A percentile compares a stretch with the other conserved stretches of the same genome.
phyloP scores from a whole-genome alignment of 768 basidiomycete species.

The Leccinellum luteum region DNA sequence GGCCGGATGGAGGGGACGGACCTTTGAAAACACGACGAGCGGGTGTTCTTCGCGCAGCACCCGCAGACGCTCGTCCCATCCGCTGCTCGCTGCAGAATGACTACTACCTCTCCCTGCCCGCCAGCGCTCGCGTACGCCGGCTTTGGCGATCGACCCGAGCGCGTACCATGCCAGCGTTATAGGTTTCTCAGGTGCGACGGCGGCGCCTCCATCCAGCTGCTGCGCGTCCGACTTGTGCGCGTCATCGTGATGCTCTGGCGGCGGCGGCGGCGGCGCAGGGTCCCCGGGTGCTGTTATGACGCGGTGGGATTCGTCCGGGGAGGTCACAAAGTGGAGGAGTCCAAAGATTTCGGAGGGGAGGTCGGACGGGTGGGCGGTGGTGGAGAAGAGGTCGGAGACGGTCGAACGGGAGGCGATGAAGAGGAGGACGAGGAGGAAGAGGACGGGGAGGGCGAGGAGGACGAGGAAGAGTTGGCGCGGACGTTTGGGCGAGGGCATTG shows the following conservation, averaged over 20 bases:
- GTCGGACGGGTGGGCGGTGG: constrained; percentile 40
- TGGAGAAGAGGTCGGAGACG: constrained; percentile 34
- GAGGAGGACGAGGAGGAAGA: constrained; percentile 36
- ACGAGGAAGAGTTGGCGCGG: constrained; percentile 46
- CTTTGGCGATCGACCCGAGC: constrained; percentile 31
- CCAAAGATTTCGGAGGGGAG: constrained; percentile 62
- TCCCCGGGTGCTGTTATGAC: constrained; percentile 22
- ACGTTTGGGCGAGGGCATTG: constrained; percentile 29
- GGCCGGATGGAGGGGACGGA: constrained; percentile 18
- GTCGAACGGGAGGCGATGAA: constrained; percentile 38
- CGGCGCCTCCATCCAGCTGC: constrained; percentile 24
- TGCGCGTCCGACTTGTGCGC: not conserved
- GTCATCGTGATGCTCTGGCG: not conserved
- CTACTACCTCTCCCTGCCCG: constrained; percentile 14
- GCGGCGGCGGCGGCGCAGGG: not conserved
- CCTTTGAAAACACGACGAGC: constrained; percentile 82
- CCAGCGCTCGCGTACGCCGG: not conserved
- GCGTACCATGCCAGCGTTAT: constrained; percentile 56
- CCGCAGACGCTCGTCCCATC: constrained; percentile 33
- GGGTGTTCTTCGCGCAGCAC: constrained; percentile 52
- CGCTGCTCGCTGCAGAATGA: constrained; percentile 36
- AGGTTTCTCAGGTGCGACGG: constrained; percentile 46
- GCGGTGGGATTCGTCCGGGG: constrained; percentile 26
- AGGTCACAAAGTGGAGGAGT: constrained; percentile 62
- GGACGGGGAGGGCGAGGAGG: constrained; percentile 29